Evolutionary conservation across 2,329 filamentous ascomycete species (phyloP).

Genomic region (Talaromyces sp.): DNA sequence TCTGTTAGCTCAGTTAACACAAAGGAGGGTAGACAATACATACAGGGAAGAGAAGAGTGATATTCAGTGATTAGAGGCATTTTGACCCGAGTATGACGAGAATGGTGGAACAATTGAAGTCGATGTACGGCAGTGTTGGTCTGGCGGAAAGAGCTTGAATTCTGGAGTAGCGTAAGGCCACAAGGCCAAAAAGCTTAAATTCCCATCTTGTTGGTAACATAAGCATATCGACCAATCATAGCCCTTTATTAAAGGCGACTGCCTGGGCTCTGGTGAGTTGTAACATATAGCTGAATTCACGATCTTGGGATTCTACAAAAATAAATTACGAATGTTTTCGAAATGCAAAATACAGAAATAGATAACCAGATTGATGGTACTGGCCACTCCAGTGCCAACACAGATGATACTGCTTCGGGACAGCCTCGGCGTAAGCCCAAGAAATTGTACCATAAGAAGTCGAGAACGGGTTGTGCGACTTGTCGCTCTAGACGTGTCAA

Average conservation of each 20-base stretch:
- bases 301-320: too few relatives aligned
- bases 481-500: conserved; percentile 22
- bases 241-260: background rate
- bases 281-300: too few relatives aligned
- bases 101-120: background rate
- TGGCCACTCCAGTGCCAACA: background rate
- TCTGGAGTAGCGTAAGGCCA: background rate
- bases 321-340: too few relatives aligned
- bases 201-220: background rate
- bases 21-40: conserved; percentile 26
- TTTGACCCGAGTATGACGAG: background rate
- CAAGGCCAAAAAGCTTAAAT: background rate
- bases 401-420: background rate
- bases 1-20: conserved; percentile 19
- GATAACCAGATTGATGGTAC: background rate
- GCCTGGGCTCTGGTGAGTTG: too few relatives aligned
- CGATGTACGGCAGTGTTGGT: too few relatives aligned
- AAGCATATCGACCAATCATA: background rate
- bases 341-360: background rate
- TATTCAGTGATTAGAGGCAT: conserved; percentile 67
- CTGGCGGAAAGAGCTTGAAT: too few relatives aligned
- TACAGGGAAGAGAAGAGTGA: conserved; percentile 80
- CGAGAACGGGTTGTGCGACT: conserved; percentile 19
- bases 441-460: conserved; percentile 16
- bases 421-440: background rate